A percentile compares a stretch with the other conserved stretches of the same genome.
These are phyloP conservation scores for Curvularia verruculosa DNA, from an alignment of 2,329 filamentous ascomycete genomes.

Conservation along the genomic window DNA sequence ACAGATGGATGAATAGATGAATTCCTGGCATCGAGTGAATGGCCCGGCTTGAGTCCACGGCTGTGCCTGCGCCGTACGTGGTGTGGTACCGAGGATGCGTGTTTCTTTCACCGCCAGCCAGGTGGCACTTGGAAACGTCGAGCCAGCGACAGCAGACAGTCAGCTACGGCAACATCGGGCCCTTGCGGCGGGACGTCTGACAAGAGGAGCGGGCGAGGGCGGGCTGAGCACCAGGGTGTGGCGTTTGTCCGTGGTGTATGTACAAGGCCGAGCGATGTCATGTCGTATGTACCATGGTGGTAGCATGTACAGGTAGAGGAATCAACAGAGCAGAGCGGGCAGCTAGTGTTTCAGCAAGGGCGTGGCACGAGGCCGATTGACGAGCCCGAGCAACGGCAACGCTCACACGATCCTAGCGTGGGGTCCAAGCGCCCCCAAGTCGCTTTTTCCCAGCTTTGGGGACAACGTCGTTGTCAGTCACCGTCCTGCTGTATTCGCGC, in stretches of 20 bases:
- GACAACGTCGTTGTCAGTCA: slow-evolving; percentile 20
- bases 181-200: slow-evolving; percentile 16
- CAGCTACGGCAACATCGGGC: slow-evolving; percentile 18
- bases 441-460: slow-evolving; percentile 23
- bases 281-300: not conserved
- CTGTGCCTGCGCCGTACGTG: slow-evolving; percentile 15
- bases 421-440: slow-evolving; percentile 16
- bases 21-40: slow-evolving; percentile 13
- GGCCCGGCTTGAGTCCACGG: slow-evolving; percentile 13
- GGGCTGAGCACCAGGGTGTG: not conserved
- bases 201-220: not conserved
- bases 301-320: too few species aligned
- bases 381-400: slow-evolving; percentile 17
- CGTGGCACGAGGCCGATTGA: slow-evolving; percentile 16
- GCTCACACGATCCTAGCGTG: slow-evolving; percentile 13
- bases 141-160: slow-evolving; percentile 26
- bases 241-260: not conserved
- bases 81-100: not conserved
- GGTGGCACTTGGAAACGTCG: slow-evolving; percentile 18
- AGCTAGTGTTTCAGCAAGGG: slow-evolving; percentile 27
- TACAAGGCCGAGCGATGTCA: not conserved
- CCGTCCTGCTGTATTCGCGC: slow-evolving; percentile 7
- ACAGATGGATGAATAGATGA: too few species aligned
- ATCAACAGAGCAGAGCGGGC: not conserved
- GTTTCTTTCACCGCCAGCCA: slow-evolving; percentile 20